A percentile compares a stretch with the other conserved stretches of the same genome.
Conservation (phyloP, 2,329 filamentous ascomycete species). For the Colletotrichum godetiae region DNA sequence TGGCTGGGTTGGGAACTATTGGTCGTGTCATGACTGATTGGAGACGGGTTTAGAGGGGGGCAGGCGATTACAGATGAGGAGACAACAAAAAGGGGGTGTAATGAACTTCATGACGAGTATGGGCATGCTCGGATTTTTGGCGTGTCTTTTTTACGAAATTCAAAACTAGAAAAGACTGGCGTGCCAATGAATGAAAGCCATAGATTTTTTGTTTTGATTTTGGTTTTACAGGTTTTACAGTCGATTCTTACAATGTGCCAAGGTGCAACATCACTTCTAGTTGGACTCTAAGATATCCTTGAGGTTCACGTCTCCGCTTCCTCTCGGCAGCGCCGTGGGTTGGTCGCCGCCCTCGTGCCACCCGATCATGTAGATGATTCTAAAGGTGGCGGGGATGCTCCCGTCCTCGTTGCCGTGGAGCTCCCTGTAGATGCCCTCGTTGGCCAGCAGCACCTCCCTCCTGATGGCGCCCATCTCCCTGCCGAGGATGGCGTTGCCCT, state of each 20-base stretch:
- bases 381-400: slow-evolving; percentile 87
- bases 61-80: background rate
- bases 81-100: background rate
- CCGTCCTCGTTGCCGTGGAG: slow-evolving; percentile 86
- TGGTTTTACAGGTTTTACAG: slow-evolving; percentile 11
- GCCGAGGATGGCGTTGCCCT: slow-evolving; percentile 89
- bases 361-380: slow-evolving; percentile 98
- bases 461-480: slow-evolving; percentile 82
- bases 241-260: background rate
- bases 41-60: slow-evolving; percentile 76
- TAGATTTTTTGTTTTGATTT: slow-evolving; percentile 24
- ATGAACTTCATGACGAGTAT: slow-evolving; percentile 33
- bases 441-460: slow-evolving; percentile 87
- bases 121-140: slow-evolving; percentile 12
- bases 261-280: slow-evolving; percentile 37
- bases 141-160: background rate
- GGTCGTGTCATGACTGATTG: slow-evolving; percentile 96
- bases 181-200: slow-evolving; percentile 30
- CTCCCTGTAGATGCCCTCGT: slow-evolving; percentile 87
- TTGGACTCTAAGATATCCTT: slow-evolving; percentile 78
- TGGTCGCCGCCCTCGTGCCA: slow-evolving; percentile 91
- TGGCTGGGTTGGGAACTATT: slow-evolving; percentile 91
- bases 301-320: slow-evolving; percentile 87
- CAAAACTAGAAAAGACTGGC: slow-evolving; percentile 16
- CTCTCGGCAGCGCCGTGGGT: slow-evolving; percentile 81